Conservation (phyloP, 176 grass and related monocot species). For the Oryza rufipogon region DNA sequence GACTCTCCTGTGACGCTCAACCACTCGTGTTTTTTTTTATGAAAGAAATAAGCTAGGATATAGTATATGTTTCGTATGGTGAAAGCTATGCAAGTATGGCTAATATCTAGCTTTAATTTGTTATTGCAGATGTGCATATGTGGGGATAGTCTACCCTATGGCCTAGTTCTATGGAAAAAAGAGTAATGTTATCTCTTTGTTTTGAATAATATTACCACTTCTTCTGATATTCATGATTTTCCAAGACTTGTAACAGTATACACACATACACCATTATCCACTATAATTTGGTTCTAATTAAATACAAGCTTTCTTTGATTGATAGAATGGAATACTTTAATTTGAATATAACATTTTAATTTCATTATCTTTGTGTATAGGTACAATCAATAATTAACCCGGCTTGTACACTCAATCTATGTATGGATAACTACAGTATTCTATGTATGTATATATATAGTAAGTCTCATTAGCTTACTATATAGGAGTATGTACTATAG, state of each 20-base stretch:
- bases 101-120: neutral
- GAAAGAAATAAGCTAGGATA: too few species aligned
- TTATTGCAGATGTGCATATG: slow-evolving; percentile 5
- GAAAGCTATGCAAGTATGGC: slow-evolving; percentile 32
- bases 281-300: neutral
- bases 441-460: too few species aligned
- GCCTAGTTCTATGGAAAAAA: neutral
- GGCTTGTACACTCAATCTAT: too few species aligned
- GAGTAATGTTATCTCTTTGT: neutral
- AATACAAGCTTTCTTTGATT: neutral
- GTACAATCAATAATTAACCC: neutral
- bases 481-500: too few species aligned
- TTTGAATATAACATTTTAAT: neutral
- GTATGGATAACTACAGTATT: too few species aligned
- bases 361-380: neutral
- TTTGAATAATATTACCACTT: neutral
- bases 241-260: neutral
- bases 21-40: slow-evolving; percentile 18
- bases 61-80: slow-evolving; percentile 23
- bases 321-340: neutral
- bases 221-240: neutral
- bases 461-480: too few species aligned
- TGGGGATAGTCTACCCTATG: slow-evolving; percentile 5
- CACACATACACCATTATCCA: neutral
- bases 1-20: neutral